Percentiles rank a stretch among this genome's conserved stretches.
Evolutionary conservation across 352 stramenopile genomes (phyloP).

Genomic region (Saprolegnia diclina): DNA sequence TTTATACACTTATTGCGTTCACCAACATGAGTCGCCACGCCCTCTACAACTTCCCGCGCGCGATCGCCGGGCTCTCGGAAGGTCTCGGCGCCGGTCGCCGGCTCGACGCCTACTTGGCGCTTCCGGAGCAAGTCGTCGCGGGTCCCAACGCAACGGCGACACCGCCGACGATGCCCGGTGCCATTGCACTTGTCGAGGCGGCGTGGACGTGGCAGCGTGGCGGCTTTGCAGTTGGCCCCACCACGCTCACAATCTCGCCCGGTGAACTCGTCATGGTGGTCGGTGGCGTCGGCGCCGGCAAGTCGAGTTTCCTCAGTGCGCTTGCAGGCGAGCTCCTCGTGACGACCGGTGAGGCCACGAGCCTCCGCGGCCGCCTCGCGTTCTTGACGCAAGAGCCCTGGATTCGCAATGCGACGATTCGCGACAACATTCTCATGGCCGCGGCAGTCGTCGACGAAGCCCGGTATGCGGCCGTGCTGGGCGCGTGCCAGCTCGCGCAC

Average conservation of each 20-base stretch:
- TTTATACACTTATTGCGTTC: not conserved
- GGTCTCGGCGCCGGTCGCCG: not conserved
- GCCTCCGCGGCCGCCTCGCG: too few species aligned
- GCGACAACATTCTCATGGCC: not conserved
- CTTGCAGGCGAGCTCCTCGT: not conserved
- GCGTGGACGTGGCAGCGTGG: too few species aligned
- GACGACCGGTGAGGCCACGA: not conserved
- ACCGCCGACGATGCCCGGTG: too few species aligned
- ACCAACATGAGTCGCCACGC: not conserved
- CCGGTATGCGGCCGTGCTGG: not conserved
- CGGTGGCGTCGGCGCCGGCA: not conserved
- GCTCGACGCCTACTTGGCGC: not conserved
- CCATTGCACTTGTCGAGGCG: too few species aligned
- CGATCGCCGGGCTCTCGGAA: not conserved
- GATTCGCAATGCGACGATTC: not conserved
- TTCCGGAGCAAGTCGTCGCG: not conserved
- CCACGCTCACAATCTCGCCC: not conserved
- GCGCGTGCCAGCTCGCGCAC: not conserved
- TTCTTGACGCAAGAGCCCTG: not conserved
- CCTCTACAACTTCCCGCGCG: not conserved
- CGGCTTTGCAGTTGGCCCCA: not conserved
- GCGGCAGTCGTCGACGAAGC: not conserved
- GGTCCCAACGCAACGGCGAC: not conserved
- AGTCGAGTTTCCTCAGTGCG: not conserved
- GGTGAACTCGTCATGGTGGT: not conserved